Evolutionary conservation across 1,139 yeast species (phyloP), one percentile per base, ranked within the genome.

Genomic region (Eremothecium cymbalariae): DNA sequence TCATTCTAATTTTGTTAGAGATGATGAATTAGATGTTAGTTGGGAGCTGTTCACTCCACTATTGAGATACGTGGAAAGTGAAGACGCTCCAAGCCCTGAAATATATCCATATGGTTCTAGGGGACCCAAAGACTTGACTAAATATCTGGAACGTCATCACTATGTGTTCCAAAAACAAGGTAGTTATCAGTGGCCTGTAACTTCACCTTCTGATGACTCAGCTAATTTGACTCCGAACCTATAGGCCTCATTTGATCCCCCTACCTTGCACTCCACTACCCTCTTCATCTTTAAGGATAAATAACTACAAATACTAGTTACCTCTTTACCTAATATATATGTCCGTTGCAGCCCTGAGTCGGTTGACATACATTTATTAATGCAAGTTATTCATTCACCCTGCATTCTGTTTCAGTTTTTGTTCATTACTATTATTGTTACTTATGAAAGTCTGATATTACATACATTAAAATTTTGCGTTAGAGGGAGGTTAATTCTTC

Each of bases 1-100:
- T 63, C 98, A 90, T 64, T 81, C 97, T 41, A 88, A 88, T 66
- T 90, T 93, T 59, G 98, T 90, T 24, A 81, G 98, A 65, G 97
- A 88, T 58, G 99, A 90, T 59, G 99, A 90, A 65, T 74, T 93
- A 57, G 96, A 88, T 41, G 77, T 80, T 41, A 79, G 94, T 41
- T 90, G 99, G 99, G 70, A 72, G 51, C 66, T 90, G 42, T 88
- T 90, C 67, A 88, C 97, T 12, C 98, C 98, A 13, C 67, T 93
- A 47, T 71, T 93, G 57, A 65, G 88, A 43, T 70, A 72, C 59
- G 68, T 90, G 45, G 97, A 90, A 63, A 68, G 78, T 29, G 67
- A 73, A 28, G 61, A 75, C 25, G 81, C 74, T 39, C 83, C 88
- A 44, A 48, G 53, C 8, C 84, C 85, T 34, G 72, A 66, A 34